Evolutionary conservation across 306 rosid genomes (phyloP), one percentile per base, ranked within the genome.

Genomic region (Trifolium pratense): DNA sequence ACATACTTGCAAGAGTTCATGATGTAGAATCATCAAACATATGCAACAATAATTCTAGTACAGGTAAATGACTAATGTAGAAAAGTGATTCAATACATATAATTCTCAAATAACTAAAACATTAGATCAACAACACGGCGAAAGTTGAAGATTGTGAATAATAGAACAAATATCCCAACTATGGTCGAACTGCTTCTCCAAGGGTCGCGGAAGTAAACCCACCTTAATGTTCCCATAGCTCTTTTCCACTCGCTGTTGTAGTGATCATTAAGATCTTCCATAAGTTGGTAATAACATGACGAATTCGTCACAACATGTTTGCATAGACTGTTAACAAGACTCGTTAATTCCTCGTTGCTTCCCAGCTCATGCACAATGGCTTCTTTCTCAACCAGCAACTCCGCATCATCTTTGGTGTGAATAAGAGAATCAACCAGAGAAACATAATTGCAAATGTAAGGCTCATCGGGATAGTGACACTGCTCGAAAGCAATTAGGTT

Each of bases 401-500:
- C 84, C 16, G 81, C 85, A 62, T 89, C 96, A 9, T 82, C 79
- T 37, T 49, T 48, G 9, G 81, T 82, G 76, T 82, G 68, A 56
- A 86, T 86, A 3, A 86, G 92, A 7, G 83, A 65, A 34, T 81
- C 83, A 67, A 79, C 25, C 1, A 87, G 53, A 43, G 55, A 60
- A 25, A 84, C 74, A 62, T 89, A 84, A 11, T 78, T 84, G 81
- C 84, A 85, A 45, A 89, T 53, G 56, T 83, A 81, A 32, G 89
- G 71, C 7, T 79, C 16, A 0, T 62, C 9, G 0, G 91, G 84
- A 42, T 87, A 83, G 49, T 80, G 83, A 55, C 89, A 85, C 68
- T 86, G 91, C 82, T 86, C 89, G 34, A 86, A 74, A 5, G 89
- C 89, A 56, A 84, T 76, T 9, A 84, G 52, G 58, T 89, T 89